Base-by-base conservation (phyloP, 1,139 yeast species). In the Kodamaea sp. region DNA sequence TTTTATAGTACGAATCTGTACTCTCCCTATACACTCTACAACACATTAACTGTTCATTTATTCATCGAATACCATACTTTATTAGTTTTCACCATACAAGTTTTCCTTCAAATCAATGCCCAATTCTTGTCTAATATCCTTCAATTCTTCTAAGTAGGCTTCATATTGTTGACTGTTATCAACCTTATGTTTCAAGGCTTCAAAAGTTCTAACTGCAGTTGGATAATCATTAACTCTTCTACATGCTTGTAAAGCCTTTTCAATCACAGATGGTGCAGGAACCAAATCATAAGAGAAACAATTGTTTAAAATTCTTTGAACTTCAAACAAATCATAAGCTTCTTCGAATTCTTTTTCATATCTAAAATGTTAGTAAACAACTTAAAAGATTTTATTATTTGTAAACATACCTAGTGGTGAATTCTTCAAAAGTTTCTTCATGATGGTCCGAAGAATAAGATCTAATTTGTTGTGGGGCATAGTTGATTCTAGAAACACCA, bases 201-300 rank as follows among this genome's bases (percentile, higher is more conserved):
- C 98, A 58, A 92, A 92, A 46, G 95, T 96, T 73, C 98, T 86
- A 55, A 90, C 94, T 44, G 98, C 98, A 47, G 97, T 90, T 47
- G 98, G 97, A 73, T 87, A 87, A 73, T 92, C 98, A 69, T 94
- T 89, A 53, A 92, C 97, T 73, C 98, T 87, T 81, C 98, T 89
- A 60, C 97, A 92, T 39, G 98, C 98, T 72, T 86, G 84, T 64
- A 92, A 79, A 38, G 98, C 98, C 73, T 86, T 86, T 71, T 88
- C 96, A 61, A 92, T 78, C 48, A 92, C 97, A 45, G 85, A 81
- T 52, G 98, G 98, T 29, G 98, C 94, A 52, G 98, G 98, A 42
- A 92, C 98, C 68, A 94, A 81, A 73, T 92, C 98, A 75, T 92
- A 92, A 15, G 97, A 86, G 75, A 92, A 92, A 68, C 95, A 89